Conservation (phyloP, 202 grass and related monocot genomes). For the Hordeum pubiflorum region DNA sequence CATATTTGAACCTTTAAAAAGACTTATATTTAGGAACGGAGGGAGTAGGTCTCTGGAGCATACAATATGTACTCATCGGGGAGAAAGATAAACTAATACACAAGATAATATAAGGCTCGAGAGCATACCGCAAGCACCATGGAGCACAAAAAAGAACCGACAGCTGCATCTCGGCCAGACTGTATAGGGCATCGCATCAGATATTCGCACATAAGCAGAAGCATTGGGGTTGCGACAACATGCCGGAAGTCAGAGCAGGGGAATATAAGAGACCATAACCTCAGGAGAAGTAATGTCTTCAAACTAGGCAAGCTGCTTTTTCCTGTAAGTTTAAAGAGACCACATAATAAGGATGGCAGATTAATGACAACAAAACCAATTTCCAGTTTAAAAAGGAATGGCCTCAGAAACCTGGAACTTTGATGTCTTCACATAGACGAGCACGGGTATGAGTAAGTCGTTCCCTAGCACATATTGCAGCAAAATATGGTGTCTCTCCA, state of each 20-base stretch:
- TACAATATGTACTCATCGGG: neutral
- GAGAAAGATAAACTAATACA: neutral
- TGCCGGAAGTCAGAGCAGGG: constrained; percentile 86
- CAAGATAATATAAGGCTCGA: constrained; percentile 17
- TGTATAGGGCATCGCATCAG: constrained; percentile 87
- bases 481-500: constrained; percentile 89
- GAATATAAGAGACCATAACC: constrained; percentile 91
- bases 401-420: constrained; percentile 56
- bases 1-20: no score
- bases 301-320: constrained; percentile 82
- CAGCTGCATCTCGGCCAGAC: constrained; percentile 63
- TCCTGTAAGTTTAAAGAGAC: constrained; percentile 43
- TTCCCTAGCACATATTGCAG: constrained; percentile 88
- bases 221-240: constrained; percentile 75
- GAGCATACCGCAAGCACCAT: constrained; percentile 71
- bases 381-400: constrained; percentile 6
- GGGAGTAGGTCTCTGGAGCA: neutral
- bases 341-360: neutral
- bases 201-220: constrained; percentile 84
- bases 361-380: neutral
- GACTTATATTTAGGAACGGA: no score
- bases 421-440: constrained; percentile 71
- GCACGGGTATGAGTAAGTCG: constrained; percentile 63
- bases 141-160: constrained; percentile 92
- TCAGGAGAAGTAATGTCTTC: constrained; percentile 81